Conservation (phyloP, 2,329 filamentous ascomycete species). For the Aspergillus cejpii region DNA sequence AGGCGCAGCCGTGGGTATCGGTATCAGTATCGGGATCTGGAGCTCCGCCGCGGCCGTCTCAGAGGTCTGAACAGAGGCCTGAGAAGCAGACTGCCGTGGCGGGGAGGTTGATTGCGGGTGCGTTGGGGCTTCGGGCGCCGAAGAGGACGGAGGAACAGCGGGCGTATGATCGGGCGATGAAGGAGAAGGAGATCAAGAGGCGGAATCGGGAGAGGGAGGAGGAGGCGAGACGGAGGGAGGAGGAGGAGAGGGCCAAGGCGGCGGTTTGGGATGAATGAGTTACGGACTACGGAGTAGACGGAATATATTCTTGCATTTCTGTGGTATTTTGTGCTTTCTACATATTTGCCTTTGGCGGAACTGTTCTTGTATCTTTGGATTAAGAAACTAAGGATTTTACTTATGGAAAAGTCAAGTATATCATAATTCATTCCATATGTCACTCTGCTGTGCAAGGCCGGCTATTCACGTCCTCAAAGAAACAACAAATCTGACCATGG, state of each 20-base stretch:
- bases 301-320: too few species aligned
- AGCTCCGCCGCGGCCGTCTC: too few species aligned
- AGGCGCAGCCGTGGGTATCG: constrained; percentile 20
- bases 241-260: constrained; percentile 65
- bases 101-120: constrained; percentile 79
- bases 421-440: neutral
- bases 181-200: constrained; percentile 75
- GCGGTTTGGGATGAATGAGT: constrained; percentile 72
- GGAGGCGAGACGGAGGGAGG: constrained; percentile 56
- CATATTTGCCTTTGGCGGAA: neutral
- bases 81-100: constrained; percentile 94
- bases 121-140: constrained; percentile 72
- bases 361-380: too few species aligned
- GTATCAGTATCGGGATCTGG: too few species aligned
- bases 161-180: constrained; percentile 74
- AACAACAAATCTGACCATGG: neutral
- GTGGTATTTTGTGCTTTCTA: too few species aligned
- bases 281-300: too few species aligned
- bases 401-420: neutral
- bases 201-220: constrained; percentile 65
- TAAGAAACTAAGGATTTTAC: too few species aligned
- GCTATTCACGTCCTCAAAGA: neutral
- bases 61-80: constrained; percentile 49
- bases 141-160: constrained; percentile 80
- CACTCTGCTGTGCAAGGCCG: neutral